Base-by-base conservation (phyloP, 1,284 basidiomycete genomes). In the Exsudoporus floridanus region DNA sequence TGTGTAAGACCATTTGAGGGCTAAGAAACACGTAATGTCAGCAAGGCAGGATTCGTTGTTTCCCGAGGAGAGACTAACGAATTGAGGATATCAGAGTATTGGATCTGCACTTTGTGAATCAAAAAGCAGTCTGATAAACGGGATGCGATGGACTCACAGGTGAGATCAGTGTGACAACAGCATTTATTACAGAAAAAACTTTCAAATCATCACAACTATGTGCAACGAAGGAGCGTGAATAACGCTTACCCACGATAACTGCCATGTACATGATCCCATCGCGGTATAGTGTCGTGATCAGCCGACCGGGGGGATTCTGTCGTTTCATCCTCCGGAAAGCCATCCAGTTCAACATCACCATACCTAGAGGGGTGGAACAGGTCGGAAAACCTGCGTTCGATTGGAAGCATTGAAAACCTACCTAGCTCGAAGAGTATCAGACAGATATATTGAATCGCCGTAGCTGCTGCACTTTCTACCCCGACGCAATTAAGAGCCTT, bases 1-100 rank as follows among this genome's bases (percentile, higher is more conserved):
- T 64, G 25, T 66, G 62, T 44, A 53, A 51, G 36, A 55, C 62
- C 46, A 66, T 41, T 31, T 66, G 62, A 31, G 58, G 62, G 28
- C 62, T 64, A 10, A 9, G 18, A 39, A 19, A 40, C 21, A 39
- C 3, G 16, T 12, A 14, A 46, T 13, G 30, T 57, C 35, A 63
- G 55, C 27, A 33, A 40, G 9, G 16, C 7, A 14, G 23, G 4
- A 6, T 38, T 34, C 13, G 4, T 13, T 4, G 19, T 31, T 39
- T 21, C 14, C 8, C 18, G 27, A 33, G 13, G 37, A n/a, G 23
- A 38, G 7, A 60, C 60, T 2, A 30, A 60, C 59, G 55, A 60
- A 31, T 60, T 60, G 13, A 60, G 51, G 28, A 58, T 58, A 41
- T 54, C 54, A 38, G 58, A 37, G 33, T 54, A 60, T 60, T 52